These are phyloP conservation scores for Aspergillus leporis DNA, from an alignment of 495 filamentous ascomycete species.

Conservation along the genomic window DNA sequence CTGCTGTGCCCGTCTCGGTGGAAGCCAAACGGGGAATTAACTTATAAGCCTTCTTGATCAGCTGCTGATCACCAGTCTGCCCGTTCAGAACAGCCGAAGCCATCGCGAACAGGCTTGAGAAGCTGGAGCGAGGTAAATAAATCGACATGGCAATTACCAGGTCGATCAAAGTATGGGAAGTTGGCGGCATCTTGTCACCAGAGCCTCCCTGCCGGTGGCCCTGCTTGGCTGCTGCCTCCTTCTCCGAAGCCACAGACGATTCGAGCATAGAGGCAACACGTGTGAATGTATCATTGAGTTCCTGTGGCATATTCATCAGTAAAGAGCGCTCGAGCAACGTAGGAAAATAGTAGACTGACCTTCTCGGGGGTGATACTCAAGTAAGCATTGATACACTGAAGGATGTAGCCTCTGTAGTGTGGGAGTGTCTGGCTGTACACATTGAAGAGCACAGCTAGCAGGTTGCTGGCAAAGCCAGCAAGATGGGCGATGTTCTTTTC, in stretches of 20 bases:
- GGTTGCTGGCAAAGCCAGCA: constrained; percentile 73
- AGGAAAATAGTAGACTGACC: constrained; percentile 34
- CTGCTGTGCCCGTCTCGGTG: constrained; percentile 68
- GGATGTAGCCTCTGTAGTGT: constrained; percentile 83
- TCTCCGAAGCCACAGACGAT: constrained; percentile 56
- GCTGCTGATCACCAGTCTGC: constrained; percentile 67
- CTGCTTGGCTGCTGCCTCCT: constrained; percentile 61
- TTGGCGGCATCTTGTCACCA: constrained; percentile 82
- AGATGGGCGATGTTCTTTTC: constrained; percentile 77
- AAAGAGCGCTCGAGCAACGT: constrained; percentile 2
- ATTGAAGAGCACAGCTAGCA: constrained; percentile 95
- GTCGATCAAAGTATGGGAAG: constrained; percentile 92
- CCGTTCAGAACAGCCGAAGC: constrained; percentile 76
- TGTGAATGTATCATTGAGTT: constrained; percentile 82
- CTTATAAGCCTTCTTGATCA: constrained; percentile 99
- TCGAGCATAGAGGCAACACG: constrained; percentile 84
- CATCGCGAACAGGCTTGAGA: constrained; percentile 77
- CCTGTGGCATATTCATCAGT: constrained; percentile 42
- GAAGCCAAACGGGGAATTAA: constrained; percentile 85
- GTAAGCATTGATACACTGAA: constrained; percentile 92
- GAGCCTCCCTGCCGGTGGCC: constrained; percentile 56
- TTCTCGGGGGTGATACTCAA: constrained; percentile 78
- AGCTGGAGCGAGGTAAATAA: constrained; percentile 83
- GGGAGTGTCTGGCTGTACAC: constrained; percentile 95
- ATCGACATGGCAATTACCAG: constrained; percentile 92